Base-by-base conservation (phyloP, 1,284 basidiomycete species). In the Sanghuangporus baumii region DNA sequence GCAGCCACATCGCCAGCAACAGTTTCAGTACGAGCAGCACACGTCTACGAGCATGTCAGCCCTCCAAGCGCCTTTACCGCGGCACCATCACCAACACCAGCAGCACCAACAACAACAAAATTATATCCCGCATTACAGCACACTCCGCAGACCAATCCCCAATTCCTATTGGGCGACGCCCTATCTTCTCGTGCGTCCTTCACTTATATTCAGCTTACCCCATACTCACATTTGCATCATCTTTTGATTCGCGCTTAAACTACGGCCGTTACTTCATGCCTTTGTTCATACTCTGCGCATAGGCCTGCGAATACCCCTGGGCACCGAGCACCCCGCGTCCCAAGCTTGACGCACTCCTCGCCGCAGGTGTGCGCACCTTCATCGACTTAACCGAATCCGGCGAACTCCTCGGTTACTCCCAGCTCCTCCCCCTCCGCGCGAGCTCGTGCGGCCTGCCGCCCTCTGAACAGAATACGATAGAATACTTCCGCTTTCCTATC, bases 161-260 rank as follows among this genome's bases (percentile, higher is more conserved):
- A 91, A 91, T 74, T 89, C 86, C 0, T 91, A 91, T 76, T 91
- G 89, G 89, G 88, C 88, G 0, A 89, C 88, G 0, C 79, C 84
- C 0, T 74, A 78, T 12, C 80, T 91, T 37, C 78, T 91, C 62
- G 47, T 50, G 11, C 47, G 47, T 50, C 12, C 8, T 20, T n/a
- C 23, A 11, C 18, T 11, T 20, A 11, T 50, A 50, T 26, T 26
- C 47, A 9, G 23, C 47, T 50, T 20, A 18, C 26, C 26, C 47
- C 16, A 50, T 20, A 9, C 16, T 50, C 3, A 50, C 23, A 9
- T 48, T 23, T 18, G 20, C 20, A n/a, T 11, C 12, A 26, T 31
- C 26, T 3, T 31, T 26, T 26, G 23, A 26, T 26, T 26, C 23
- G 23, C 3, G 26, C 26, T 31, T 31, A 26, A 26, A 26, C 23